Evolutionary conservation across 2,329 filamentous ascomycete genomes (phyloP), one percentile per base, ranked within the genome.

Genomic region (Colletotrichum kahawae): DNA sequence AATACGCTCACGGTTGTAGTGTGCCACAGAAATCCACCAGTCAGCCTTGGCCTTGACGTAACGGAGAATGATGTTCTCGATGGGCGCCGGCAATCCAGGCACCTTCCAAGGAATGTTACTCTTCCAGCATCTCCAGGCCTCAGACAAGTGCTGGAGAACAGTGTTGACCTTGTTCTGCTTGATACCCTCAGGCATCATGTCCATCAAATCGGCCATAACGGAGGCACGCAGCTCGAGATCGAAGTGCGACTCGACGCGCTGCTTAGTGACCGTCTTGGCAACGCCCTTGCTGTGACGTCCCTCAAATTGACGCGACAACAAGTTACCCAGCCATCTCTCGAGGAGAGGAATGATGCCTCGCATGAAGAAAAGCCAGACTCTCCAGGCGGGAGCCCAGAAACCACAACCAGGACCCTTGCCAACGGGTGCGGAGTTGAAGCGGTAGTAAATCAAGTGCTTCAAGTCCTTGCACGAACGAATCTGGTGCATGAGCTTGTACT

Each of bases 101-200:
- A 99, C 97, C 87, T 99, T 99, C 97, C 97, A 99, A 1, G 97
- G 97, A 79, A 99, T 99, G 82, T 99, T 99, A 86, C 96, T 98
- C 93, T 99, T 99, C 97, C 97, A 99, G 87, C 97, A 99, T 87
- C 97, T 92, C 97, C 97, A 99, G 16, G 97, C 97, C 87, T 99
- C 97, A 0, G 96, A 98, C 56, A 99, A 87, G 89, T 99, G 97
- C 82, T 98, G 97, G 69, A 99, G 88, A 59, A 99, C 96, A 2
- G 96, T 98, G 84, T 99, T 98, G 84, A 99, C 95, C 87, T 99
- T 99, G 88, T 97, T 99, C 83, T 99, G 97, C 85, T 98, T 98
- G 87, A 99, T 98, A 78, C 97, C 97, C 83, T 99, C 97, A 0
- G 97, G 97, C 97, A 99, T 99, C 97, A 99, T 99, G 82, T 99